Evolutionary conservation across 2,329 filamentous ascomycete genomes (phyloP).

Genomic region (Trichophyton verrucosum): DNA sequence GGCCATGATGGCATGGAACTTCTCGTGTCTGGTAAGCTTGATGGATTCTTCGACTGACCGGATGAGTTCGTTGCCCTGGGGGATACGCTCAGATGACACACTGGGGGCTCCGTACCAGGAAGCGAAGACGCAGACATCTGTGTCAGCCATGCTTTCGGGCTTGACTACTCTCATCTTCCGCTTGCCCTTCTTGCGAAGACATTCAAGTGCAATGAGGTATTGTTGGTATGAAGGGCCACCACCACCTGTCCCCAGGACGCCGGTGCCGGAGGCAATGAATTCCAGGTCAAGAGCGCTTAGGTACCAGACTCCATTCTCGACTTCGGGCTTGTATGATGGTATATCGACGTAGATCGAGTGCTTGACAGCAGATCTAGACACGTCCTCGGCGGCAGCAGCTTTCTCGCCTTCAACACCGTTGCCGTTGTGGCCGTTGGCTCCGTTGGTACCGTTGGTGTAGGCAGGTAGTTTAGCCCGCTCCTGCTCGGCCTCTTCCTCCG

Average conservation of each 20-base stretch:
- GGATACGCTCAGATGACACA: slow-evolving; percentile 20
- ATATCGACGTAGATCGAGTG: slow-evolving; percentile 17
- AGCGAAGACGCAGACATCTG: slow-evolving; percentile 32
- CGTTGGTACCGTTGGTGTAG: not conserved
- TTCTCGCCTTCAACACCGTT: slow-evolving; percentile 10
- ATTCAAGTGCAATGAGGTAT: slow-evolving; percentile 34
- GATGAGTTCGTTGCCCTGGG: slow-evolving; percentile 18
- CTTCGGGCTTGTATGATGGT: slow-evolving; percentile 22
- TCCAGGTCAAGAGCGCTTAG: slow-evolving; percentile 27
- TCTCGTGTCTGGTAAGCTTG: slow-evolving; percentile 19
- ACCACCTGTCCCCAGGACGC: slow-evolving; percentile 29
- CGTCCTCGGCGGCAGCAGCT: slow-evolving; percentile 6
- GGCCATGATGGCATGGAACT: slow-evolving; percentile 28
- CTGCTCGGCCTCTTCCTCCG: not conserved
- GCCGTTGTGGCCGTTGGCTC: not conserved
- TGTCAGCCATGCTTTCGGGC: slow-evolving; percentile 26
- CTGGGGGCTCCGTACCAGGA: slow-evolving; percentile 34
- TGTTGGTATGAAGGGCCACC: slow-evolving; percentile 35
- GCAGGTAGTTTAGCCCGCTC: not conserved
- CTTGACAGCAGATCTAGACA: slow-evolving; percentile 8
- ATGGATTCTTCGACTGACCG: slow-evolving; percentile 28
- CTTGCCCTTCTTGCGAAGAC: slow-evolving; percentile 23
- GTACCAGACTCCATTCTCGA: slow-evolving; percentile 25
- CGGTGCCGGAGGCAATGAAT: slow-evolving; percentile 28
- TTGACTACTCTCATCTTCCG: slow-evolving; percentile 33